Base-by-base conservation (phyloP, 441 rosid genomes). In the Viola pubescens region DNA sequence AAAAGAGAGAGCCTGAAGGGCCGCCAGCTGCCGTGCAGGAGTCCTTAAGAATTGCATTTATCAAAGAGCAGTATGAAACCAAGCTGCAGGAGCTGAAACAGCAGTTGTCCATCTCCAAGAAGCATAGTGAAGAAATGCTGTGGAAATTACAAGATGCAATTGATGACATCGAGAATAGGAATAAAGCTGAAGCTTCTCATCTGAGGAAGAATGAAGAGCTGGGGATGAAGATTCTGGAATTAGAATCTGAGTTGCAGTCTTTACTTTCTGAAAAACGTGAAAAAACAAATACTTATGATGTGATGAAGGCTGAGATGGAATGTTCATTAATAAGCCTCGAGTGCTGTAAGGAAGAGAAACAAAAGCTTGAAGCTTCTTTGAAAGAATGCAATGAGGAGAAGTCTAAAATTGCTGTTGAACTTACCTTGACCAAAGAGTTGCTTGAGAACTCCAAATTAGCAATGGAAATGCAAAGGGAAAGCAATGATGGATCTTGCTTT, bases 341-440 rank as follows among this genome's bases (percentile, higher is more conserved):
- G 65, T 94, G 99, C 78, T 94, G 99, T 51, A 88, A 85, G 80
- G 97, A 88, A 83, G 99, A 94, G 75, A 91, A 94, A 62, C 73
- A 84, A 64, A 87, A 73, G 59, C 87, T 94, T 68, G 91, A 94
- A 83, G 79, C 74, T 69, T 73, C 70, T 64, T 67, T 90, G 70
- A 79, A 71, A 54, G 85, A 88, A 62, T 81, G 86, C 75, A 69
- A 71, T 1, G 82, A 82, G 70, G 94, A 81, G 68, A 94, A 75
- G 60, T 68, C 65, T 58, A 79, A 67, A 66, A 62, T 94, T 66
- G 75, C 78, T 16, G 68, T 61, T 58, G 97, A 94, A 64, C 81
- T 88, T 48, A 61, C 63, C 59, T 65, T 61, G 65, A 73, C 71
- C 73, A 86, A 78, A 79, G 80, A 79, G 70, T 26, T 71, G 61